Conservation (phyloP, 345 rosid species). For the Hevea brasiliensis region DNA sequence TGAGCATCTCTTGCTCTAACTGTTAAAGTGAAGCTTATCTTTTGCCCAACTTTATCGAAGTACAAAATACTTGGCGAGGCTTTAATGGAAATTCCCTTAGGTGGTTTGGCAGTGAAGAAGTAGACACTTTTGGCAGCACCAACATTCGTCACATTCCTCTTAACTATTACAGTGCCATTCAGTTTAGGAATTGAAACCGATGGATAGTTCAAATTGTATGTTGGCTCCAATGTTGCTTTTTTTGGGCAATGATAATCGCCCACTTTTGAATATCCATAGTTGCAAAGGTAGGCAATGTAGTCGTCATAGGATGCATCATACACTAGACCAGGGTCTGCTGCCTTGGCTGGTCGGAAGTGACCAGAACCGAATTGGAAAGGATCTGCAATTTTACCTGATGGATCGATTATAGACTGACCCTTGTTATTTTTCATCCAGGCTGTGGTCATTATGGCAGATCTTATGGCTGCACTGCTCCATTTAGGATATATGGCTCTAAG, state of each 20-base stretch:
- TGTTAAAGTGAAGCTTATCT: conserved; percentile 51
- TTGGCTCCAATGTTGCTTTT: conserved; percentile 12
- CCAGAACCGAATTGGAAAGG: conserved; percentile 73
- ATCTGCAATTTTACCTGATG: conserved; percentile 39
- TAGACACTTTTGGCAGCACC: conserved; percentile 44
- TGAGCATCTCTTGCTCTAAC: conserved; percentile 20
- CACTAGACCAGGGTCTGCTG: conserved; percentile 80
- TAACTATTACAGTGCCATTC: conserved; percentile 32
- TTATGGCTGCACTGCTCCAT: conserved; percentile 86
- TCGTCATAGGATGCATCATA: conserved; percentile 62
- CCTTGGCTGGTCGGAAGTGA: conserved; percentile 56
- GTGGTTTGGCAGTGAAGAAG: conserved; percentile 38
- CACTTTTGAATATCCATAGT: conserved; percentile 12
- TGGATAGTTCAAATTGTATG: conserved; percentile 63
- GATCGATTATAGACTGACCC: conserved; percentile 44
- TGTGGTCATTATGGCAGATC: conserved; percentile 80
- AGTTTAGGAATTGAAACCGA: conserved; percentile 54
- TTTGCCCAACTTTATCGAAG: conserved; percentile 49
- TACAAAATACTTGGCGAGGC: conserved; percentile 49
- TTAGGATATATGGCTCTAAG: conserved; percentile 68
- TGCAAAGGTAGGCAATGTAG: conserved; percentile 61
- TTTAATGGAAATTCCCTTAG: conserved; percentile 45
- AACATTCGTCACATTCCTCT: conserved; percentile 73
- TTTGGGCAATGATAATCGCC: conserved; percentile 45
- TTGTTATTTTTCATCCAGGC: conserved; percentile 54